Percentiles rank a stretch among this genome's conserved stretches.
Evolutionary conservation across 371 early-diverging fungal species (phyloP).

Genomic region (Mucor velutinosus): DNA sequence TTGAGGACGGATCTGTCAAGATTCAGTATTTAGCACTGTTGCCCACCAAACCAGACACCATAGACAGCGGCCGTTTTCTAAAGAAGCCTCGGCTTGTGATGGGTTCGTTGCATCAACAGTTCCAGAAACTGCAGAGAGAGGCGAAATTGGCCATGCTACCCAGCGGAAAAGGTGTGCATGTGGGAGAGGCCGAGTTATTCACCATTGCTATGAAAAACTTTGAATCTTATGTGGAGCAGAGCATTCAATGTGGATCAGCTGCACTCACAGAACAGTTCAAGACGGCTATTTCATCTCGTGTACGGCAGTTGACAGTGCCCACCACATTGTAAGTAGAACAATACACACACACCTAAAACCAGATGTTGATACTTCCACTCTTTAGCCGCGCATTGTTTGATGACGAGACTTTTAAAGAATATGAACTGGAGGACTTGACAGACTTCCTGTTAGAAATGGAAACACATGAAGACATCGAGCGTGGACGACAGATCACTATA

Average conservation of each 20-base stretch:
- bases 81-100: neutral
- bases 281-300: neutral
- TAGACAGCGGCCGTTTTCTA: neutral
- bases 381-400: neutral
- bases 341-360: neutral
- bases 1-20: slow-evolving; percentile 23
- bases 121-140: neutral
- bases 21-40: slow-evolving; percentile 10
- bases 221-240: neutral
- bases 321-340: slow-evolving; percentile 3
- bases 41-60: neutral
- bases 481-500: neutral
- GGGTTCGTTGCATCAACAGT: neutral
- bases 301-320: neutral
- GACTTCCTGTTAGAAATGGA: slow-evolving; percentile 10
- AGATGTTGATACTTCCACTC: neutral
- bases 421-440: neutral
- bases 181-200: neutral
- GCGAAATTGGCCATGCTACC: neutral
- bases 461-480: slow-evolving; percentile 10
- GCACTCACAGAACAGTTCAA: neutral
- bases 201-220: neutral
- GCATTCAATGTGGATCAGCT: neutral
- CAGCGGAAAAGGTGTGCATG: neutral
- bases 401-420: neutral